Evolutionary conservation across 352 stramenopile species (phyloP).

Genomic region (Globisporangium radiosum): DNA sequence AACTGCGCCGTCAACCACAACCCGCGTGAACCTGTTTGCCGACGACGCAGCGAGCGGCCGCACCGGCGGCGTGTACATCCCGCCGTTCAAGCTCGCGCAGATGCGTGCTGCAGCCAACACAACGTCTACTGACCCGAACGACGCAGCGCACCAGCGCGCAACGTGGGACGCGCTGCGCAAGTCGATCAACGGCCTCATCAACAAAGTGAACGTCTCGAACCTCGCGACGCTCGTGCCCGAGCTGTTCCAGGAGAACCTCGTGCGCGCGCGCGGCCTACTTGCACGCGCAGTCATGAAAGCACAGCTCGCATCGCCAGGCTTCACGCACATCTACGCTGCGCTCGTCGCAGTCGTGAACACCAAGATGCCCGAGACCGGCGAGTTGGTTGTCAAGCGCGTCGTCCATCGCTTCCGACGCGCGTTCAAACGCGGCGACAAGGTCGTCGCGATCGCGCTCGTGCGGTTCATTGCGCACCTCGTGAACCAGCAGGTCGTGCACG

Average conservation of each 20-base stretch:
- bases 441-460: constrained; percentile 91
- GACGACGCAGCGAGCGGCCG: constrained; percentile 44
- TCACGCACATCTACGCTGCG: constrained; percentile 96
- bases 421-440: constrained; percentile 97
- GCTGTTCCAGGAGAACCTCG: constrained; percentile 96
- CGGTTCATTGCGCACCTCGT: constrained; percentile 98
- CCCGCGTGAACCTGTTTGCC: constrained; percentile 28
- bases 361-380: constrained; percentile 97
- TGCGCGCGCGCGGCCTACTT: constrained; percentile 94
- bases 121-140: constrained; percentile 48
- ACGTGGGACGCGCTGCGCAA: constrained; percentile 96
- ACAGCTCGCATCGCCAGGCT: constrained; percentile 93
- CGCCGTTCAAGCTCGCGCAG: constrained; percentile 89
- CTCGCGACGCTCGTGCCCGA: constrained; percentile 95
- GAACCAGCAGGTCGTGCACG: constrained; percentile 97
- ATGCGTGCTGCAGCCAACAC: constrained; percentile 24
- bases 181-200: constrained; percentile 98
- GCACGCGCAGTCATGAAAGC: constrained; percentile 94
- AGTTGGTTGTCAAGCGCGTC: constrained; percentile 91
- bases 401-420: constrained; percentile 93
- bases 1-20: not conserved
- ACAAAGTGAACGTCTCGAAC: constrained; percentile 93
- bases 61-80: constrained; percentile 90
- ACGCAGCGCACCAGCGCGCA: constrained; percentile 84
- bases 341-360: constrained; percentile 98